A percentile compares a stretch with the other conserved stretches of the same genome.
These are phyloP conservation scores for Arthrobotrys pseudoclavata DNA, from an alignment of 2,329 filamentous ascomycete species.

Conservation along the genomic window DNA sequence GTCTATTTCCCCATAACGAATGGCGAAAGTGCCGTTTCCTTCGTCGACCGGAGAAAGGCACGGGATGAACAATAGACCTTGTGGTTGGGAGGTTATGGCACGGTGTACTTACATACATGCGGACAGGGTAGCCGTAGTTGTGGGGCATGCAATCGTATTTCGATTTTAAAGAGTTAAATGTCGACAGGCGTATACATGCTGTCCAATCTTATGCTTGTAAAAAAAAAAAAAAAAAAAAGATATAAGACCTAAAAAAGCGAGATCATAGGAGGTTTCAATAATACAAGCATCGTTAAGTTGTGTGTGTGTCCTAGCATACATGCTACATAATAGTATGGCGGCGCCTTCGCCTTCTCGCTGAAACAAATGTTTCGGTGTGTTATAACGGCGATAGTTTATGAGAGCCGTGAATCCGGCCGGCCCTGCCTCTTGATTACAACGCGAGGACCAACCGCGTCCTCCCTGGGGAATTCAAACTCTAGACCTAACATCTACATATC, in stretches of 20 bases:
- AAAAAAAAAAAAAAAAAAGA: background rate
- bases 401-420: constrained; percentile 8
- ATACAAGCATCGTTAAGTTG: background rate
- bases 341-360: constrained; percentile 30
- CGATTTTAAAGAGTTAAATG: constrained; percentile 7
- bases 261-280: constrained; percentile 23
- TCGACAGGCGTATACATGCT: background rate
- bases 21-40: constrained; percentile 13
- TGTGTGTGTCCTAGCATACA: constrained; percentile 11
- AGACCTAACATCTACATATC: constrained; percentile 9
- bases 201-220: constrained; percentile 20
- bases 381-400: constrained; percentile 32
- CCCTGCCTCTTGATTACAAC: constrained; percentile 25
- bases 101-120: background rate
- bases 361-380: constrained; percentile 55
- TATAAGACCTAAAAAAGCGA: background rate
- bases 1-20: constrained; percentile 1
- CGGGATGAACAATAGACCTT: background rate
- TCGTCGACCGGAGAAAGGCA: constrained; percentile 21
- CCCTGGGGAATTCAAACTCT: constrained; percentile 17
- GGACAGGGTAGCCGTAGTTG: background rate
- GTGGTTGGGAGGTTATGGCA: background rate
- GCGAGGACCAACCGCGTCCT: background rate
- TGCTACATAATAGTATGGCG: background rate
- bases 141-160: constrained; percentile 14